These are phyloP conservation scores for Eucommia ulmoides DNA, from an alignment of 257 asterid species.

Conservation along the genomic window DNA sequence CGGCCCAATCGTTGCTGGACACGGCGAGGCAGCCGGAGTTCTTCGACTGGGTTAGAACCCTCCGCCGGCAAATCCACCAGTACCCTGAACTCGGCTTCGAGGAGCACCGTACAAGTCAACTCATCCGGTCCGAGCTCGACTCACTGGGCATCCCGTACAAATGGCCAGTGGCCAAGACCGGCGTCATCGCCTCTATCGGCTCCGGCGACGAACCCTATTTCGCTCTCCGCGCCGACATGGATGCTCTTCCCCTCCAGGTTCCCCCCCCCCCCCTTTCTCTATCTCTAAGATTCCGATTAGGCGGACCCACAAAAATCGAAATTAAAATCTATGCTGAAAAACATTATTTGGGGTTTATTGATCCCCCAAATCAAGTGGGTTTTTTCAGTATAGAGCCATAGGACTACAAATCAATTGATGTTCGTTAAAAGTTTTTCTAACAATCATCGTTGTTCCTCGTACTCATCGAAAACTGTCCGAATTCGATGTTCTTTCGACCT, in stretches of 20 bases:
- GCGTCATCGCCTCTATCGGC: slow-evolving; percentile 69
- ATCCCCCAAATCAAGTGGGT: too few species aligned
- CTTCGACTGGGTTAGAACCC: slow-evolving; percentile 51
- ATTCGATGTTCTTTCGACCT: not conserved
- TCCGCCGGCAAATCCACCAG: slow-evolving; percentile 68
- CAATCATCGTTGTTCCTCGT: too few species aligned
- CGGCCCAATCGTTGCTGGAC: slow-evolving; percentile 34
- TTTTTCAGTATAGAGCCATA: too few species aligned
- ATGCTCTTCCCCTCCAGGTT: slow-evolving; percentile 82
- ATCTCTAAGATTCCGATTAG: too few species aligned
- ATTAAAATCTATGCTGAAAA: too few species aligned
- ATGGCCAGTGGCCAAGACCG: slow-evolving; percentile 77
- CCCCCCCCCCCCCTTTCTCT: too few species aligned
- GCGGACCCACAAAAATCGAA: too few species aligned
- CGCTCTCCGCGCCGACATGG: slow-evolving; percentile 90
- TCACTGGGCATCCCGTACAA: slow-evolving; percentile 50
- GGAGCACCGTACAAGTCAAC: slow-evolving; percentile 61
- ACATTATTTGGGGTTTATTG: too few species aligned
- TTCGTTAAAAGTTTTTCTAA: too few species aligned
- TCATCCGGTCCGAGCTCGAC: slow-evolving; percentile 63
- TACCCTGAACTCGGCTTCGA: slow-evolving; percentile 69
- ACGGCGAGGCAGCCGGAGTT: slow-evolving; percentile 51
- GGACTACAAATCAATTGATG: too few species aligned
- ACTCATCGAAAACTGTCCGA: too few species aligned
- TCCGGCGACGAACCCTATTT: slow-evolving; percentile 62